Conservation (phyloP, 2,329 filamentous ascomycete genomes). For the Epichloe gansuensis region DNA sequence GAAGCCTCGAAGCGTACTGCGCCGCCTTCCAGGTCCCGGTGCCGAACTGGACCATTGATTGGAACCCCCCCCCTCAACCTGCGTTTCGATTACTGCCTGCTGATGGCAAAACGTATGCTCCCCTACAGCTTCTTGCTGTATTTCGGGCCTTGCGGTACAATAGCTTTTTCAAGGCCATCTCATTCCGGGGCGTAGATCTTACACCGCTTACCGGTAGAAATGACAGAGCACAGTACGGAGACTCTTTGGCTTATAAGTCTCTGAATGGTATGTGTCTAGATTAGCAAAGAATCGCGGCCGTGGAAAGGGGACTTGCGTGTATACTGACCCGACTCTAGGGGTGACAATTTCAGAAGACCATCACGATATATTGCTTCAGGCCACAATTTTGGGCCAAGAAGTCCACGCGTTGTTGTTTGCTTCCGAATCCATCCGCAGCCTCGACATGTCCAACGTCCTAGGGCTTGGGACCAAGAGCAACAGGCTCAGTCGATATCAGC, state of each 20-base stretch:
- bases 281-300: neutral
- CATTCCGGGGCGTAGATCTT: conserved; percentile 39
- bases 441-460: conserved; percentile 36
- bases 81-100: conserved; percentile 40
- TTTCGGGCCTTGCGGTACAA: conserved; percentile 45
- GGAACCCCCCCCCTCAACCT: conserved; percentile 30
- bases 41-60: conserved; percentile 39
- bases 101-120: conserved; percentile 27
- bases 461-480: conserved; percentile 15
- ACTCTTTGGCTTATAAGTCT: conserved; percentile 37
- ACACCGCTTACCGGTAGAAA: conserved; percentile 24
- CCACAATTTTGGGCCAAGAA: conserved; percentile 41
- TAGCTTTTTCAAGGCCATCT: conserved; percentile 46
- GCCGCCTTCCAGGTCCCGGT: conserved; percentile 36
- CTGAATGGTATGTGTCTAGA: conserved; percentile 31
- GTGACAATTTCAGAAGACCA: conserved; percentile 36
- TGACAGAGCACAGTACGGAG: conserved; percentile 31
- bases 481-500: conserved; percentile 12
- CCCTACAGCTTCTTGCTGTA: conserved; percentile 41
- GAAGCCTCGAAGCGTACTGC: conserved; percentile 42
- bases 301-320: neutral
- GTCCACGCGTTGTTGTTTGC: conserved; percentile 43
- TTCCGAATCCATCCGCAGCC: conserved; percentile 40
- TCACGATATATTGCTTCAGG: conserved; percentile 33
- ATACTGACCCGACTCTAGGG: conserved; percentile 16